Conservation (phyloP, 192 early-diverging fungal species). For the Chytriomyces confervae region DNA sequence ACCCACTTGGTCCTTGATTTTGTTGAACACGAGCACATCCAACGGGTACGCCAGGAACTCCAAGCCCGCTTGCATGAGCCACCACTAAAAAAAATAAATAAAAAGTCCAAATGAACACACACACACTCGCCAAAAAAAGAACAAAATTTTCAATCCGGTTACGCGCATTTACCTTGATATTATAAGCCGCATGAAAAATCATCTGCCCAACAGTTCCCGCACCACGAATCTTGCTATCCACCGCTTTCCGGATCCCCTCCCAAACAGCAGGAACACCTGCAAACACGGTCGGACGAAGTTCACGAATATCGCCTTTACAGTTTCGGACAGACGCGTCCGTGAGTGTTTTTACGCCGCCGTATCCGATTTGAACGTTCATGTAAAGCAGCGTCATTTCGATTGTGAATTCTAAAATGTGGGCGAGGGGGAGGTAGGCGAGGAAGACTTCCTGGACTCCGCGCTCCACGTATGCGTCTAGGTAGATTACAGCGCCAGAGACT, state of each 20-base stretch:
- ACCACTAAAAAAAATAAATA: not conserved
- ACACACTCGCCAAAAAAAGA: conserved; percentile 60
- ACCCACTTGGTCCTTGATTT: conserved; percentile 82
- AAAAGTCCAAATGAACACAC: conserved; percentile 58
- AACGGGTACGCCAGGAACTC: conserved; percentile 69
- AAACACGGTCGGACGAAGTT: conserved; percentile 72
- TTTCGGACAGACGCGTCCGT: conserved; percentile 57
- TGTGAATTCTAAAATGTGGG: conserved; percentile 89
- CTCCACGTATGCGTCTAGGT: conserved; percentile 66
- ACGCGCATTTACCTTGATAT: conserved; percentile 60
- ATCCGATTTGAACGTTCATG: conserved; percentile 63
- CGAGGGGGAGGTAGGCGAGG: conserved; percentile 78
- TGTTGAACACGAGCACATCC: conserved; percentile 81
- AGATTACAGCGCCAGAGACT: conserved; percentile 47
- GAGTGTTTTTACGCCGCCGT: conserved; percentile 69
- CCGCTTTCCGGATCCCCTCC: conserved; percentile 57
- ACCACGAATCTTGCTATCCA: conserved; percentile 67
- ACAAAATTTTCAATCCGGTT: conserved; percentile 77
- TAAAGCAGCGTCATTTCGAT: conserved; percentile 73
- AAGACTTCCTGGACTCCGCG: conserved; percentile 49
- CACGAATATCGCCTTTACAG: conserved; percentile 58
- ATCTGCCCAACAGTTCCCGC: conserved; percentile 60
- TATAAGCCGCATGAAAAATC: conserved; percentile 78
- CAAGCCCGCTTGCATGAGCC: conserved; percentile 4
- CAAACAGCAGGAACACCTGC: conserved; percentile 72